A percentile compares a stretch with the other conserved stretches of the same genome.
Evolutionary conservation across 1,284 basidiomycete species (phyloP).

Genomic region (Gymnopus androsaceus): DNA sequence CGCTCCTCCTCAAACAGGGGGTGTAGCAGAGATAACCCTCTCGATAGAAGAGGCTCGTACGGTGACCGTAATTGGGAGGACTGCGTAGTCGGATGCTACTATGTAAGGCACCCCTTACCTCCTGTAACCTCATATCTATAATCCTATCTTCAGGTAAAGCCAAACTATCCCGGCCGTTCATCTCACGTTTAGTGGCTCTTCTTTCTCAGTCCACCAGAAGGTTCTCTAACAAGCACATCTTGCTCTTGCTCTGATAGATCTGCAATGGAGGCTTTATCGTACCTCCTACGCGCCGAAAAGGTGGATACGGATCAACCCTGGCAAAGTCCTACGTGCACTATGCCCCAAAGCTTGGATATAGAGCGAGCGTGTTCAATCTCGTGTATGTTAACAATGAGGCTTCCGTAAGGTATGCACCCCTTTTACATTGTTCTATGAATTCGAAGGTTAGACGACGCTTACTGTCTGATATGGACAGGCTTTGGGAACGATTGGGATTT

Average conservation of each 20-base stretch:
- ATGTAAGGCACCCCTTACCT: constrained; percentile 49
- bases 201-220: background rate
- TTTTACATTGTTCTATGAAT: background rate
- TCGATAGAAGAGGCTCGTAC: constrained; percentile 38
- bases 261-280: constrained; percentile 93
- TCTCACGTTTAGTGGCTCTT: constrained; percentile 59
- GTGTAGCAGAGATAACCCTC: constrained; percentile 25
- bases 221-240: background rate
- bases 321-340: constrained; percentile 83
- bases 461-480: constrained; percentile 36
- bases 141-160: constrained; percentile 64
- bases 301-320: constrained; percentile 73
- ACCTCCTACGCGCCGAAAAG: constrained; percentile 63
- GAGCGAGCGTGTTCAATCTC: constrained; percentile 90
- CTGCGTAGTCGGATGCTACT: constrained; percentile 80
- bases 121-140: background rate
- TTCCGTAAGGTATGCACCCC: constrained; percentile 55
- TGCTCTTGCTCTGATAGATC: constrained; percentile 48
- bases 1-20: constrained; percentile 8
- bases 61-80: constrained; percentile 64
- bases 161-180: constrained; percentile 91
- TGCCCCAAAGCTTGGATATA: constrained; percentile 80
- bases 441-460: constrained; percentile 6
- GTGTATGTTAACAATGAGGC: constrained; percentile 85
- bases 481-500: constrained; percentile 90